These are phyloP conservation scores for Imleria badia DNA, from an alignment of 768 basidiomycete genomes.

Conservation along the genomic window DNA sequence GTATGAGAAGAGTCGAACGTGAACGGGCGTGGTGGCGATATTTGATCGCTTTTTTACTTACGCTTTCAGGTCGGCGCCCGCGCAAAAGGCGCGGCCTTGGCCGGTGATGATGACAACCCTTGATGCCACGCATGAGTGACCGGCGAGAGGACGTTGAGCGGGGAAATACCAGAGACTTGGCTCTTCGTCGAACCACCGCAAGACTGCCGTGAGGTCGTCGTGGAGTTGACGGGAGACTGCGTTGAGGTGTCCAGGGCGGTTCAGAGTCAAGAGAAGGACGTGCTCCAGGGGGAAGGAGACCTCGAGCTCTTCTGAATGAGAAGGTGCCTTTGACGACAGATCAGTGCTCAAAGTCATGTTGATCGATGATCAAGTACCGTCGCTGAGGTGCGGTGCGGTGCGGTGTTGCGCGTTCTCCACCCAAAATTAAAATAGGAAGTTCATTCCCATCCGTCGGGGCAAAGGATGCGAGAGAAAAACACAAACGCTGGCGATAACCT, in stretches of 20 bases:
- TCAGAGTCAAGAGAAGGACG: slow-evolving; percentile 55
- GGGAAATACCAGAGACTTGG: slow-evolving; percentile 63
- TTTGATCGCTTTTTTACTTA: slow-evolving; percentile 43
- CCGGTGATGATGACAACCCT: slow-evolving; percentile 81
- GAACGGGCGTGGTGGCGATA: background rate
- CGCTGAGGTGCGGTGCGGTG: too few species aligned
- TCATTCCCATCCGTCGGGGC: slow-evolving; percentile 7
- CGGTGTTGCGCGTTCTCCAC: too few species aligned
- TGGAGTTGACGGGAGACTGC: slow-evolving; percentile 66
- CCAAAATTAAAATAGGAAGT: slow-evolving; percentile 9
- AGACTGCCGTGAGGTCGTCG: slow-evolving; percentile 46
- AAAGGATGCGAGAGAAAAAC: too few species aligned
- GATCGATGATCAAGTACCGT: too few species aligned
- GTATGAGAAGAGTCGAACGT: background rate
- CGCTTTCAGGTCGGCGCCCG: slow-evolving; percentile 78
- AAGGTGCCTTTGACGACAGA: slow-evolving; percentile 13
- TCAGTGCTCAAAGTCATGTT: background rate
- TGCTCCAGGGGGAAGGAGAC: slow-evolving; percentile 49
- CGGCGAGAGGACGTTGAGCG: background rate
- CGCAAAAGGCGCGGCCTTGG: slow-evolving; percentile 70
- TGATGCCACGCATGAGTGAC: slow-evolving; percentile 3
- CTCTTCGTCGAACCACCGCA: slow-evolving; percentile 77
- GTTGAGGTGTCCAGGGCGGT: slow-evolving; percentile 71
- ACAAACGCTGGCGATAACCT: too few species aligned
- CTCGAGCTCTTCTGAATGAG: slow-evolving; percentile 38